Percentiles rank a stretch among this genome's conserved stretches.
Conservation (phyloP, 1,139 yeast genomes). For the Taiozyma sp. region DNA sequence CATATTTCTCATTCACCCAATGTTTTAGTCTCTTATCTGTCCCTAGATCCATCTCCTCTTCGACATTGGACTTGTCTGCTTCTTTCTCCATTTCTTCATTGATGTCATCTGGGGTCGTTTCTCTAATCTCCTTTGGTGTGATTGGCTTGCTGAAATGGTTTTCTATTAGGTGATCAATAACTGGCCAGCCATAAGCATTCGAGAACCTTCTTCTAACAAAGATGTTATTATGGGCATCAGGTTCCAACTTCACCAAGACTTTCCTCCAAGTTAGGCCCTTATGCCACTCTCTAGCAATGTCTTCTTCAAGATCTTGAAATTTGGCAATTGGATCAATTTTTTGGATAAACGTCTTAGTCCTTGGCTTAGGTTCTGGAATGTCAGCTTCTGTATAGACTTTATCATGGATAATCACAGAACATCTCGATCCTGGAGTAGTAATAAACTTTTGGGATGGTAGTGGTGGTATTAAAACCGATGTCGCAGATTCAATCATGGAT, state of each 20-base stretch:
- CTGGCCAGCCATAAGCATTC: slow-evolving; percentile 97
- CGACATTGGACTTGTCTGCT: slow-evolving; percentile 1
- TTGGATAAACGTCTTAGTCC: slow-evolving; percentile 17
- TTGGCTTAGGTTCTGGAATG: slow-evolving; percentile 41
- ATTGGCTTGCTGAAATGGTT: slow-evolving; percentile 43
- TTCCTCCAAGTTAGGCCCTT: slow-evolving; percentile 84
- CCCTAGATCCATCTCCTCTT: slow-evolving; percentile 12
- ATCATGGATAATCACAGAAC: slow-evolving; percentile 67
- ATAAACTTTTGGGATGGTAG: slow-evolving; percentile 69
- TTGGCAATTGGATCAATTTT: slow-evolving; percentile 18
- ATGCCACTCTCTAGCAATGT: slow-evolving; percentile 78
- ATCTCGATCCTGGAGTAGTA: slow-evolving; percentile 52
- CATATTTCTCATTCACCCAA: slow-evolving; percentile 47
- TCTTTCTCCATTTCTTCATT: neutral
- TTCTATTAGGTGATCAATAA: slow-evolving; percentile 73
- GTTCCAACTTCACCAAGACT: slow-evolving; percentile 76
- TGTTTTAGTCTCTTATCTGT: slow-evolving; percentile 12
- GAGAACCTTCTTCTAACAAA: slow-evolving; percentile 86
- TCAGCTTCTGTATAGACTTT: slow-evolving; percentile 61
- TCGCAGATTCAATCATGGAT: slow-evolving; percentile 78
- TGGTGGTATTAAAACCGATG: slow-evolving; percentile 80
- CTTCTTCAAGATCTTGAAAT: slow-evolving; percentile 49
- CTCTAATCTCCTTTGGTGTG: slow-evolving; percentile 1
- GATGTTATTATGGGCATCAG: slow-evolving; percentile 95
- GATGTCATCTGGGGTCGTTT: neutral